Evolutionary conservation across 306 rosid genomes (phyloP), one percentile per base, ranked within the genome.

Genomic region (Citrullus colocynthis): DNA sequence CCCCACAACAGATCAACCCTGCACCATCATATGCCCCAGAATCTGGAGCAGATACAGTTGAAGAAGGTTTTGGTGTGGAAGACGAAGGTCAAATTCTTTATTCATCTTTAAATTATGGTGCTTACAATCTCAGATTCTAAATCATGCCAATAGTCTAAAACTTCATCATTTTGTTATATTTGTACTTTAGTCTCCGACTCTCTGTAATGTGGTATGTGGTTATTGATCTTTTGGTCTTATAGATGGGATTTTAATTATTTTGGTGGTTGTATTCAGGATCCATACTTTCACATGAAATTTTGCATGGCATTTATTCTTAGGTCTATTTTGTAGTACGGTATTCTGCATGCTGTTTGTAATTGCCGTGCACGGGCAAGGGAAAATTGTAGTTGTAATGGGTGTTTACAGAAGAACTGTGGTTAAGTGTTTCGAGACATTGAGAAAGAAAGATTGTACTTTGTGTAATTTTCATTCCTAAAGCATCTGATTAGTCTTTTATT

Each of bases 21-120:
- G 76, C 84, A 72, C 80, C 83, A 6, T 48, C 81, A 1, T 83
- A 63, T 80, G 85, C 71, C 61, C 86, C 93, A 4, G 93, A 89
- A 30, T 79, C 87, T 11, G 87, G 80, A 78, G 81, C 77, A 17
- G 97, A 92, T 80, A 80, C 86, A 28, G 79, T 84, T 3, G 99
- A 91, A 56, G 99, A 95, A 79, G 79, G 85, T 76, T 89, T 71
- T 79, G 89, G 87, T 39, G 56, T 84, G 17, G 97, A 95, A 75
- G 92, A 92, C 17, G 97, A 91, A 89, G 99, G 99, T 93, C 58
- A 58, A 44, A 51, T 86, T 79, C 56, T 83, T 78, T n/a, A 64
- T 78, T 64, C 76, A 58, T 74, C 24, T 75, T 74, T 45, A 45
- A 49, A 70, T 30, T 14, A 49, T 58, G 17, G 42, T 37, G 54